Base-by-base conservation (phyloP, 108 stramenopile genomes). In the Cyclotella choctawhatcheeana region DNA sequence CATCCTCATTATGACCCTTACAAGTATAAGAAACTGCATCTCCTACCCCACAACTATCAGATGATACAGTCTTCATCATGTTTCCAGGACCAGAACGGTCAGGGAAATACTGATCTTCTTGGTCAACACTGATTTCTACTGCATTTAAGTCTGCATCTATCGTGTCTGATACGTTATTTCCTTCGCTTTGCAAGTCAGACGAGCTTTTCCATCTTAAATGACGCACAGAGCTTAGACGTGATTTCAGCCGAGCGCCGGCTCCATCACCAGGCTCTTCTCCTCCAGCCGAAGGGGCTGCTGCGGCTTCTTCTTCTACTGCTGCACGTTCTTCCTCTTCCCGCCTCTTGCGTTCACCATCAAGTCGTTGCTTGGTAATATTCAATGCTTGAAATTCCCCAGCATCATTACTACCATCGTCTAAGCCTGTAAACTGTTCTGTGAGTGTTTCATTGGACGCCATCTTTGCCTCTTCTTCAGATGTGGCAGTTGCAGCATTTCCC, bases 311-410 rank as follows among this genome's bases (percentile, higher is more conserved):
- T 4, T 31, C 58, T 18, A 26, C 66, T 52, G 68, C 77, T 0
- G 22, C 48, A 30, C 66, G 77, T 24, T 82, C 77, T 6, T 29
- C 21, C 24, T 82, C 72, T 37, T 73, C 81, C 21, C 82, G 59
- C 34, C 35, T 74, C 18, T 53, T 64, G 35, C 73, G 50, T 45
- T 82, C 77, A 34, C 67, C 77, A 26, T 82, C 73, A 6, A 82
- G 67, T 24, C 72, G 64, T 24, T 79, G 82, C 37, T 69, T 78
- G 13, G 77, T 78, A 2, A 74, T 50, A 25, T 62, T 78, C 34
- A 82, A 52, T 32, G 77, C 77, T 26, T 58, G 73, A 50, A 82
- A 82, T 16, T 74, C 82, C 5, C 66, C 67, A 4, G 68, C 61
- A 20, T 44, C 55, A 32, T 53, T 58, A 21, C 43, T 67, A 2